Evolutionary conservation across 768 basidiomycete genomes (phyloP), one percentile per base, ranked within the genome.

Genomic region (Naganishia friedmannii): DNA sequence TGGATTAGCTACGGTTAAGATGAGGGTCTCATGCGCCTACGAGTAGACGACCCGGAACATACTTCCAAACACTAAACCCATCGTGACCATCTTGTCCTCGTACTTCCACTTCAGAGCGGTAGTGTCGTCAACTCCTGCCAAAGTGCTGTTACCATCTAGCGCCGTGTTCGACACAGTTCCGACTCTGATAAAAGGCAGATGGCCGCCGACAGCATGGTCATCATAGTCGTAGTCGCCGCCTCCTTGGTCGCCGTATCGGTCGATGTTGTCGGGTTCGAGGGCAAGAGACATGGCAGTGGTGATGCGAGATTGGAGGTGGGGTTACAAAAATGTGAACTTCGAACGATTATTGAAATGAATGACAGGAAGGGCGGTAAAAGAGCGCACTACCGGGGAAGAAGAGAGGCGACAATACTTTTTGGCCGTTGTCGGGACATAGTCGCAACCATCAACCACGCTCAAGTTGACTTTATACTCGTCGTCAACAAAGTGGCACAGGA

Each of bases 21-120:
- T 8, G 3, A 21, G 17, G 15, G 45, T 37, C 7, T 46, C 21
- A 5, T 46, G 45, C 15, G 21, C 45, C 21, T 46, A 3, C 7
- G 6, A 15, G 15, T 8, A 31, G 15, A 58, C n/a, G n/a, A n/a
- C n/a, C n/a, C n/a, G n/a, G n/a, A n/a, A 39, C 29, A 12, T n/a
- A 45, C 60, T 63, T 29, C 60, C 60, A 3, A 63, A 42, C 0
- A 45, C 39, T 15, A 63, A 19, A 0, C 60, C 60, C 37, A 63
- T 39, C 1, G 17, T 23, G 0, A 29, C 60, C 60, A 63, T 45
- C 39, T 63, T 63, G 39, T 63, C 60, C 29, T 63, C 4, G 15
- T 63, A 45, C 42, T 63, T 12, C 60, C 60, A 63, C 6, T 19
- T 39, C 60, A 42, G 26, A 6, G 39, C 39, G 5, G 60, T 63